phyloP scores from a whole-genome alignment of 2,329 filamentous ascomycete species.

The Ophiostoma angusticollis region DNA sequence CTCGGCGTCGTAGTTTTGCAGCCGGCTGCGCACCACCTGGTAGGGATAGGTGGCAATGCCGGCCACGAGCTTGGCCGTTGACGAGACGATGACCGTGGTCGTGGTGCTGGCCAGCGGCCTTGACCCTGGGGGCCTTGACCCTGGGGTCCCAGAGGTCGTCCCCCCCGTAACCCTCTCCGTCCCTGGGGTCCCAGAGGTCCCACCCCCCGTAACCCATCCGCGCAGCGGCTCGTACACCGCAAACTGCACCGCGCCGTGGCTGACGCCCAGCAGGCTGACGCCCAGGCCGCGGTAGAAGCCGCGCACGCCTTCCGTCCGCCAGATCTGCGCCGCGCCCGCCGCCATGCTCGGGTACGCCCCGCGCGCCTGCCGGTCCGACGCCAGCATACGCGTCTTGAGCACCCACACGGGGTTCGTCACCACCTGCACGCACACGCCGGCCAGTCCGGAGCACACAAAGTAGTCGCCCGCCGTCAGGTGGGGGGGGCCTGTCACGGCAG shows the following conservation, averaged over 20 bases:
- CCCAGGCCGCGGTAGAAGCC: slow-evolving; percentile 84
- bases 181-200: no score
- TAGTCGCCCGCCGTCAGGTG: slow-evolving; percentile 58
- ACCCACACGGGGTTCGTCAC: slow-evolving; percentile 97
- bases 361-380: slow-evolving; percentile 57
- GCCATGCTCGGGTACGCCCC: slow-evolving; percentile 74
- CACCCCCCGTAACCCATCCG: no score
- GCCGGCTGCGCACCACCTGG: slow-evolving; percentile 74
- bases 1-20: slow-evolving; percentile 82
- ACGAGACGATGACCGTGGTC: slow-evolving; percentile 71
- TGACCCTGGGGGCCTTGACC: no score
- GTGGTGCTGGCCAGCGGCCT: slow-evolving; percentile 56
- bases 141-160: no score
- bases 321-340: slow-evolving; percentile 55
- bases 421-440: slow-evolving; percentile 62
- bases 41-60: slow-evolving; percentile 90
- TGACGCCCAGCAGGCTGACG: slow-evolving; percentile 73
- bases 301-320: slow-evolving; percentile 54
- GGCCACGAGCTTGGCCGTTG: slow-evolving; percentile 72
- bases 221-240: slow-evolving; percentile 79
- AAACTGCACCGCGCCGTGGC: slow-evolving; percentile 90
- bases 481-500: no score
- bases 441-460: slow-evolving; percentile 60
- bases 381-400: slow-evolving; percentile 93
- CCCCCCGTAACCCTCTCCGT: no score